Evolutionary conservation across 441 rosid species (phyloP), one percentile per base, ranked within the genome.

Genomic region (Brassica balearica): DNA sequence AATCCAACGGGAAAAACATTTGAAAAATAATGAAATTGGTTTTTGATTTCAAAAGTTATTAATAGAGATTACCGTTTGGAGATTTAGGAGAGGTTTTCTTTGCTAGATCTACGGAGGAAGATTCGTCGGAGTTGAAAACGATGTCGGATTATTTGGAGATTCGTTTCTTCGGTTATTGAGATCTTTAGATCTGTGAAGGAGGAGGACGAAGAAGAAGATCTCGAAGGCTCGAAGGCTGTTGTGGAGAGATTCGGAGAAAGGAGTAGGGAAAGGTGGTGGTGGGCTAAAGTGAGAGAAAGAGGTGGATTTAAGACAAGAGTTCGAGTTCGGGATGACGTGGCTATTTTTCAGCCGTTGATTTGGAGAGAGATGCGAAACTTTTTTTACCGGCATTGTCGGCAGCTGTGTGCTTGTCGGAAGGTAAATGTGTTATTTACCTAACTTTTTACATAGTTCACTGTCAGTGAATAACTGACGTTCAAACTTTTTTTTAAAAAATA

Each of bases 81-180:
- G 56, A 17, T 15, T 55, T 15, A 1, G 60, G 9, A 0, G 69
- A 65, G 8, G 41, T 22, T 67, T 67, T 1, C 8, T 66, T 66
- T 2, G 69, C 72, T 76, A 80, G 92, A 87, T 88, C 89, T 74
- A 75, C 76, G 59, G 66, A 32, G 69, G 74, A 53, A 63, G 77
- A 68, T 15, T 53, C 63, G 74, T 62, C 63, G 77, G 76, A 34
- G 27, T n/a, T 4, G 0, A 14, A 41, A 67, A 74, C 74, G 72
- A 65, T 38, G 73, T 69, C 72, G 74, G 36, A 27, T 56, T 46
- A 5, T 10, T 32, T 36, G 69, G 23, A 71, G 72, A 3, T 38
- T 22, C 4, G 14, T 3, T 22, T n/a, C 23, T 36, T 58, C 14
- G 22, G 36, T 10, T 19, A 8, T 29, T 2, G 15, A 10, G 68